Conservation (phyloP, 2,329 filamentous ascomycete genomes). For the Curvularia lunata region DNA sequence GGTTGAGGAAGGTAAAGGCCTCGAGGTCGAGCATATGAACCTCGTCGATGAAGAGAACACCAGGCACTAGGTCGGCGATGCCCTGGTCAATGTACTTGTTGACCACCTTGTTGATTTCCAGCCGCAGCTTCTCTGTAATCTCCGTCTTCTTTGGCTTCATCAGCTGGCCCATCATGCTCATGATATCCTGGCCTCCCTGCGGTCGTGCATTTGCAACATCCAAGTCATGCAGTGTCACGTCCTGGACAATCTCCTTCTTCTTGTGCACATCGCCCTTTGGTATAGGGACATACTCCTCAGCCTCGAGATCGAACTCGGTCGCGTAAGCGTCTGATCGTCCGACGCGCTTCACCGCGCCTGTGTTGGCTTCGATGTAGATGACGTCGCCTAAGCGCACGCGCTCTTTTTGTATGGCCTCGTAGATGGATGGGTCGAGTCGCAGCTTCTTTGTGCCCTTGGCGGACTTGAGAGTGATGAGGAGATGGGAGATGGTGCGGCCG, state of each 20-base stretch:
- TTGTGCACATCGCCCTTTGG: constrained; percentile 99
- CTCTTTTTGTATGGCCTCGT: constrained; percentile 99
- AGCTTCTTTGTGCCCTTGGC: constrained; percentile 98
- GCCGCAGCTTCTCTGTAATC: constrained; percentile 94
- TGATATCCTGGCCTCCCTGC: constrained; percentile 97
- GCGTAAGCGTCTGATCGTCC: constrained; percentile 96
- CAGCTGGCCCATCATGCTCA: constrained; percentile 99
- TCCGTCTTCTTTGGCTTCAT: constrained; percentile 99
- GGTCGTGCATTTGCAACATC: constrained; percentile 95
- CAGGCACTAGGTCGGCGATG: constrained; percentile 95
- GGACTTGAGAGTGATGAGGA: constrained; percentile 93
- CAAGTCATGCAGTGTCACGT: constrained; percentile 95
- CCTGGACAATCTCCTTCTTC: constrained; percentile 99
- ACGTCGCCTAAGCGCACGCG: constrained; percentile 94
- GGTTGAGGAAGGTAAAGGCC: constrained; percentile 98
- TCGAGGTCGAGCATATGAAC: constrained; percentile 99
- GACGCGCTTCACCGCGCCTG: constrained; percentile 95
- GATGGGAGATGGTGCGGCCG: constrained; percentile 94
- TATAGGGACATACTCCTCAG: constrained; percentile 98
- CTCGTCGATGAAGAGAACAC: constrained; percentile 98
- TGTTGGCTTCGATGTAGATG: constrained; percentile 99
- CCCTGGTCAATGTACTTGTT: constrained; percentile 99
- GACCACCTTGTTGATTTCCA: constrained; percentile 99
- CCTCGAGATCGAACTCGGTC: constrained; percentile 97
- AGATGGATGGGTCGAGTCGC: constrained; percentile 94